Evolutionary conservation across 2,329 filamentous ascomycete species (phyloP).

Genomic region (Beauveria sp.): DNA sequence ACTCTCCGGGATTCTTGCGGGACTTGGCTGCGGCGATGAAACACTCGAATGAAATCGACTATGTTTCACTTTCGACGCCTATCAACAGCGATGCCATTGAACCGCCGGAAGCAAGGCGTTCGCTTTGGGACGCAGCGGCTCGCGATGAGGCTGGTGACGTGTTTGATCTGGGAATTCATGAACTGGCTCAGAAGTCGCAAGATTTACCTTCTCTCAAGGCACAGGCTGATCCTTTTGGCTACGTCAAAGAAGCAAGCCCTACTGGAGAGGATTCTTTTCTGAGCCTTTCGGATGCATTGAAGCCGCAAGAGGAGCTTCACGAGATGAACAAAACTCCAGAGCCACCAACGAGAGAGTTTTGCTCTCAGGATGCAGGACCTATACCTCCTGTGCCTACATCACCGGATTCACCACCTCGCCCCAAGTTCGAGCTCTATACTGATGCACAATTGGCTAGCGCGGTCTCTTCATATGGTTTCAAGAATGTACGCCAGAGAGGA

Average conservation of each 20-base stretch:
- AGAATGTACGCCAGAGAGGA: conserved; percentile 57
- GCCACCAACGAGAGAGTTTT: neutral
- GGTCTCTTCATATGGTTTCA: conserved; percentile 62
- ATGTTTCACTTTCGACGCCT: conserved; percentile 32
- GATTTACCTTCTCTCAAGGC: conserved; percentile 16
- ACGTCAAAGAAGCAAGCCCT: conserved; percentile 17
- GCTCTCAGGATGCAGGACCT: neutral
- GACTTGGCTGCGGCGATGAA: conserved; percentile 56
- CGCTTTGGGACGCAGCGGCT: conserved; percentile 65
- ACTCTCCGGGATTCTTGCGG: conserved; percentile 58
- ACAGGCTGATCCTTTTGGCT: conserved; percentile 33
- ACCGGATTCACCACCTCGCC: conserved; percentile 24
- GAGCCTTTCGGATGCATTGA: conserved; percentile 19
- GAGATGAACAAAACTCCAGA: neutral
- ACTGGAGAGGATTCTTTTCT: conserved; percentile 17
- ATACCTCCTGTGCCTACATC: neutral
- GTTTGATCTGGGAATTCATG: conserved; percentile 54
- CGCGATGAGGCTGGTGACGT: conserved; percentile 59
- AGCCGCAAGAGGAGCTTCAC: neutral
- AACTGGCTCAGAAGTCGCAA: conserved; percentile 42
- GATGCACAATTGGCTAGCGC: conserved; percentile 55
- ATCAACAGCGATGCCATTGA: conserved; percentile 33
- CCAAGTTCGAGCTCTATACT: conserved; percentile 54
- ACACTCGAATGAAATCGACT: conserved; percentile 42
- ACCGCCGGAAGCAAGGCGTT: conserved; percentile 23